Conservation (phyloP, 1,284 basidiomycete species). For the Malassezia sp. region DNA sequence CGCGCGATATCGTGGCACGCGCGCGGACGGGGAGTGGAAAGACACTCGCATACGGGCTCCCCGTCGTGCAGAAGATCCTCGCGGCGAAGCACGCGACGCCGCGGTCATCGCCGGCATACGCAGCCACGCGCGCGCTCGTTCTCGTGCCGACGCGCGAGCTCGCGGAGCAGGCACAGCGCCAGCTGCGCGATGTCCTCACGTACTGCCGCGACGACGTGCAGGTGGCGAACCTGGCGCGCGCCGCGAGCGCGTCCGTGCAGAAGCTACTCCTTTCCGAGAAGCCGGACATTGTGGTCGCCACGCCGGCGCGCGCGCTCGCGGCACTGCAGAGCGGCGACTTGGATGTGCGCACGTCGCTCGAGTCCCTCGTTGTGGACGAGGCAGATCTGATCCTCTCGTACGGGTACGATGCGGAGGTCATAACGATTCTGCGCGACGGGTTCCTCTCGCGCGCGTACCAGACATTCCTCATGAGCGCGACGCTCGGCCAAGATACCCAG, state of each 20-base stretch:
- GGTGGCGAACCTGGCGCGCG: conserved; percentile 64
- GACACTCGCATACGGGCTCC: conserved; percentile 89
- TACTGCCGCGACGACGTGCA: conserved; percentile 58
- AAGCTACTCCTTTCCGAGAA: conserved; percentile 73
- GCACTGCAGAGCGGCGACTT: conserved; percentile 63
- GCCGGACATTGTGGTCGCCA: conserved; percentile 83
- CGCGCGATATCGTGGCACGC: conserved; percentile 80
- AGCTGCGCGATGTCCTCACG: conserved; percentile 64
- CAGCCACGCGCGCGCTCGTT: conserved; percentile 66
- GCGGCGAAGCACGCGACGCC: conserved; percentile 55
- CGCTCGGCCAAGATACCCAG: conserved; percentile 90
- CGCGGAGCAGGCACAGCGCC: conserved; percentile 72
- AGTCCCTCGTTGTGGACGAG: conserved; percentile 90
- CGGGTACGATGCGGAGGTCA: conserved; percentile 81
- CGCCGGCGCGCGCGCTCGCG: conserved; percentile 70
- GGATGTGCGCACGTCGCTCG: conserved; percentile 51
- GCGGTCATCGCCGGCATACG: conserved; percentile 49
- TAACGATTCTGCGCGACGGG: conserved; percentile 63
- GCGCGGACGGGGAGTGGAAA: conserved; percentile 94
- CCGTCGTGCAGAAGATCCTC: conserved; percentile 77
- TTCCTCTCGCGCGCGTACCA: conserved; percentile 76
- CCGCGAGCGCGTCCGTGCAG: conserved; percentile 58
- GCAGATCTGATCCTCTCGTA: conserved; percentile 95
- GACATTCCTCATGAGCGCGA: conserved; percentile 93
- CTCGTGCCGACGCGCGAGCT: conserved; percentile 90